phyloP scores from a whole-genome alignment of 352 stramenopile species.

The Pythium apleroticum region DNA sequence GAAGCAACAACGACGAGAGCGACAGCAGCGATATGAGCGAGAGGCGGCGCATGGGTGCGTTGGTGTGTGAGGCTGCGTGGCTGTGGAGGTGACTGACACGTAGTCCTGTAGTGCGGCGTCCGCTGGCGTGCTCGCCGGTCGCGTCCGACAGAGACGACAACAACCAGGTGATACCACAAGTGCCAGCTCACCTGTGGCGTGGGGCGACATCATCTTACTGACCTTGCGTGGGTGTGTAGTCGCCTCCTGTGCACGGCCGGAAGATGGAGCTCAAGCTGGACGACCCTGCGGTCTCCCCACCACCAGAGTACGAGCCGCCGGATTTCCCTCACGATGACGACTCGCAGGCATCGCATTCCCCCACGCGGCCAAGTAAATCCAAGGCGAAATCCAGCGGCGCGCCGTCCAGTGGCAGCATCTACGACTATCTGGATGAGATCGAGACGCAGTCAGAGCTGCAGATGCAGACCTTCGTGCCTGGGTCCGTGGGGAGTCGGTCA shows the following conservation, averaged over 20 bases:
- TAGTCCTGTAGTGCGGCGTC: background rate
- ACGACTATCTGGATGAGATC: constrained; percentile 77
- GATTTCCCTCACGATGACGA: constrained; percentile 31
- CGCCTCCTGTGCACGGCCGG: constrained; percentile 15
- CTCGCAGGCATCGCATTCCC: constrained; percentile 31
- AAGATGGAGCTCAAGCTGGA: constrained; percentile 49
- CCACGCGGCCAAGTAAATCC: constrained; percentile 18
- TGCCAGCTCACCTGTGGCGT: too few relatives aligned
- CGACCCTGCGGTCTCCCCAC: constrained; percentile 35
- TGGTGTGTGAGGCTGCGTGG: background rate
- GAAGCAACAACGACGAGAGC: too few relatives aligned
- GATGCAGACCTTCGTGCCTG: constrained; percentile 32
- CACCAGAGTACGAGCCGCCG: constrained; percentile 35
- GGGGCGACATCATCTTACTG: too few relatives aligned
- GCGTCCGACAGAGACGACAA: constrained; percentile 16
- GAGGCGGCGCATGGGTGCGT: constrained; percentile 7
- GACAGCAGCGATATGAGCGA: constrained; percentile 16
- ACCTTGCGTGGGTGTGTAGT: constrained; percentile 2
- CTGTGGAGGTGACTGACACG: background rate
- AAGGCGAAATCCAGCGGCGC: background rate
- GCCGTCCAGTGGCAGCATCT: constrained; percentile 46
- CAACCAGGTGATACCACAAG: constrained; percentile 30
- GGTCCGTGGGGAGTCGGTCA: constrained; percentile 19
- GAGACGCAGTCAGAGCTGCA: constrained; percentile 63
- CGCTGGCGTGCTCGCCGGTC: constrained; percentile 3